Evolutionary conservation across 441 rosid species (phyloP), one percentile per base, ranked within the genome.

Genomic region (Populus hybrid): DNA sequence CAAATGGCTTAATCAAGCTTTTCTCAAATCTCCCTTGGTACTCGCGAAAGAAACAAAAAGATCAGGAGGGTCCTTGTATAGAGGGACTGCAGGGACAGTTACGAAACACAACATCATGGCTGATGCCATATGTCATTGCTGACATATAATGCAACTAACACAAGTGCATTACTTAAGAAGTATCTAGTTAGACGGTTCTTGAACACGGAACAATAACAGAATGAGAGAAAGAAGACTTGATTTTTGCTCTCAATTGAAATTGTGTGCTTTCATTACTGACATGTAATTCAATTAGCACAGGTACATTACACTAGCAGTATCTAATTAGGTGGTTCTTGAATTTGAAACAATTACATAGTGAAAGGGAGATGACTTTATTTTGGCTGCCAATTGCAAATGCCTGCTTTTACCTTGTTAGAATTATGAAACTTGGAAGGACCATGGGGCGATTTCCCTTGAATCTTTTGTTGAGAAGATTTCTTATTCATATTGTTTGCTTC

Each of bases 401-500:
- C 8, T 74, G 36, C 23, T 18, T 46, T 46, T 14, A 61, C 10
- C 21, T 61, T 61, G 1, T 21, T 21, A 63, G 66, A 21, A 63
- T 21, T 10, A 63, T 63, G 66, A 63, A 63, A 63, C 12, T 23
- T 63, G 66, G 28, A 63, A 63, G 28, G 28, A 23, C 66, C 24
- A 21, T 75, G 12, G 14, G 35, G 57, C 12, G 1, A 3, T 46
- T 59, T 1, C 26, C 35, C 63, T 32, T 42, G 26, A 73, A 57
- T 73, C 59, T 76, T 11, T 73, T 66, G 36, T 71, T 57, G 26
- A 65, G 79, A 63, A 73, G 32, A 26, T 71, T 70, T 73, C 28
- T 72, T 24, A 34, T 73, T 73, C 78, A 75, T 77, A 50, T 74
- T 78, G 26, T 42, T 74, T 78, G 73, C 78, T 74, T 81, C 69